These are phyloP conservation scores for Venustampulla echinocandica DNA, from an alignment of 495 filamentous ascomycete genomes.

Conservation along the genomic window DNA sequence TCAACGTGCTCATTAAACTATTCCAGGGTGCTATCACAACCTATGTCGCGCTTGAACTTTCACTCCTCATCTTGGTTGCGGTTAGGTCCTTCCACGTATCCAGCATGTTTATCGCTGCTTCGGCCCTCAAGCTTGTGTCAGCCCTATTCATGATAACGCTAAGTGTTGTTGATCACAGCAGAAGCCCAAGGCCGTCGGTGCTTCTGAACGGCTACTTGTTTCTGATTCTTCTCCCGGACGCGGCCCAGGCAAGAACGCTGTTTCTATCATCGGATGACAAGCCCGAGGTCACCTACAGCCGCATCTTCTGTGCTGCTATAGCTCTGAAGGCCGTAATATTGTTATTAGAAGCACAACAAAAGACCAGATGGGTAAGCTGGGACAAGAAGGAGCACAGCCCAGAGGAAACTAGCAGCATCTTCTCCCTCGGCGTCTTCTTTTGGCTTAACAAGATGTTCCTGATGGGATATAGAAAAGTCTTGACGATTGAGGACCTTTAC, in stretches of 20 bases:
- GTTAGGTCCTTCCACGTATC: slow-evolving; percentile 22
- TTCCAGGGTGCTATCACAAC: slow-evolving; percentile 18
- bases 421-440: slow-evolving; percentile 42
- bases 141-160: slow-evolving; percentile 25
- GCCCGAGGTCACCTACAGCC: slow-evolving; percentile 18
- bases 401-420: slow-evolving; percentile 50
- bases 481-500: slow-evolving; percentile 39
- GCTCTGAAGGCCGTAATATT: slow-evolving; percentile 41
- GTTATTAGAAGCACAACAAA: slow-evolving; percentile 23
- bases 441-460: slow-evolving; percentile 52
- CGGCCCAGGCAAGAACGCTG: slow-evolving; percentile 45
- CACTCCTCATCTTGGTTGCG: slow-evolving; percentile 25
- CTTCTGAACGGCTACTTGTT: slow-evolving; percentile 51
- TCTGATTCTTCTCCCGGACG: slow-evolving; percentile 48
- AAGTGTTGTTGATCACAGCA: slow-evolving; percentile 4
- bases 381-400: slow-evolving; percentile 37
- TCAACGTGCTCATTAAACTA: neutral
- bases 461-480: slow-evolving; percentile 33
- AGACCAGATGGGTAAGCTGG: neutral
- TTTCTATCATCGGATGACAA: slow-evolving; percentile 39
- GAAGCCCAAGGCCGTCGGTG: slow-evolving; percentile 40
- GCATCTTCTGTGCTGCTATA: slow-evolving; percentile 39
- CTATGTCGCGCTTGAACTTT: slow-evolving; percentile 29
- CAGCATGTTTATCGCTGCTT: slow-evolving; percentile 25
- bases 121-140: slow-evolving; percentile 25